These are phyloP conservation scores for Thielaviopsis populi DNA, from an alignment of 2,329 filamentous ascomycete genomes.

Conservation along the genomic window DNA sequence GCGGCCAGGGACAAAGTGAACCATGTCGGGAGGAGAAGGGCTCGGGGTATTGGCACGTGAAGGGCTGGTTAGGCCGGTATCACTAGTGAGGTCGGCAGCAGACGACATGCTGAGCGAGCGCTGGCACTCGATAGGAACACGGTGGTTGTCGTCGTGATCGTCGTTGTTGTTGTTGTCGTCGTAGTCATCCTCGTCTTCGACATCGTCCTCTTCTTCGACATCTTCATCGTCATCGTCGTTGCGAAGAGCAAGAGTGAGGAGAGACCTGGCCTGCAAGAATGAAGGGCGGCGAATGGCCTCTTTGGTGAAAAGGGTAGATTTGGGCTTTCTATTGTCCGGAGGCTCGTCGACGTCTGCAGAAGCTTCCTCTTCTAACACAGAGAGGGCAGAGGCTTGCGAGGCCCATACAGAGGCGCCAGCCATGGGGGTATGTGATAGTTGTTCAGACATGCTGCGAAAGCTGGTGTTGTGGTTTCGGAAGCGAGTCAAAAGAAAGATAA, in stretches of 20 bases:
- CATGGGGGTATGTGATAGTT: conserved; percentile 8
- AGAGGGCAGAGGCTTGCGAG: conserved; percentile 15
- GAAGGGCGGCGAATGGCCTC: conserved; percentile 18
- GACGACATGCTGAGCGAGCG: conserved; percentile 50
- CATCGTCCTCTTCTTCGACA: conserved; percentile 30
- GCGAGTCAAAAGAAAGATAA: neutral
- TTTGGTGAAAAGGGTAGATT: conserved; percentile 21
- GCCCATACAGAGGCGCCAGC: conserved; percentile 13
- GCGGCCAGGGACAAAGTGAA: conserved; percentile 24
- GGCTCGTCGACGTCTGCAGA: conserved; percentile 18
- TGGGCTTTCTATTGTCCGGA: conserved; percentile 13
- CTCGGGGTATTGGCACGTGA: conserved; percentile 79
- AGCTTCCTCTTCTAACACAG: conserved; percentile 16
- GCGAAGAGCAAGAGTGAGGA: conserved; percentile 74
- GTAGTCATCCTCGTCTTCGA: conserved; percentile 45
- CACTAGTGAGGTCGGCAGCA: conserved; percentile 85
- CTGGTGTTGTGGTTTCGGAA: no score
- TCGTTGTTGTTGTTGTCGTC: conserved; percentile 43
- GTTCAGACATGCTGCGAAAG: conserved; percentile 9
- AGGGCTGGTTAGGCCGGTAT: conserved; percentile 79
- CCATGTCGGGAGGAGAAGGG: conserved; percentile 55
- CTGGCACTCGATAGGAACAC: conserved; percentile 36
- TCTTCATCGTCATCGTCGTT: conserved; percentile 45
- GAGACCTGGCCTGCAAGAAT: conserved; percentile 34
- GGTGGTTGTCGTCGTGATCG: conserved; percentile 45